Evolutionary conservation across 352 stramenopile genomes (phyloP).

Genomic region (Proteromonas lacertae): DNA sequence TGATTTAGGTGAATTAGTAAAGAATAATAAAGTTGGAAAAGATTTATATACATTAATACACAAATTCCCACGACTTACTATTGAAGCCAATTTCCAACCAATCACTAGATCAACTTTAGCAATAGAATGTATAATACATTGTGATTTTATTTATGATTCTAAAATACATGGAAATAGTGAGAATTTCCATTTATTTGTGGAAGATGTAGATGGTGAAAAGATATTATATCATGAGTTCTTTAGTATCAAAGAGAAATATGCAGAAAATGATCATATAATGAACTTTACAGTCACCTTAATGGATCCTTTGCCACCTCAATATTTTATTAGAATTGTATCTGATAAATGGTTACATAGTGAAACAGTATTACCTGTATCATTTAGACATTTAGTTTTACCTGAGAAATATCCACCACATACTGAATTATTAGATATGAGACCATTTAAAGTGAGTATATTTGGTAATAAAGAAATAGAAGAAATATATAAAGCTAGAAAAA

Average conservation of each 20-base stretch:
- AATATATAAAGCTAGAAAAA: constrained; percentile 7
- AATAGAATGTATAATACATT: constrained; percentile 68
- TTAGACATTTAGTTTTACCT: constrained; percentile 91
- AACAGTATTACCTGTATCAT: constrained; percentile 72
- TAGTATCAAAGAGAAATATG: constrained; percentile 21
- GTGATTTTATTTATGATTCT: constrained; percentile 88
- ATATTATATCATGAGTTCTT: constrained; percentile 92
- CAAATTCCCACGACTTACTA: constrained; percentile 81
- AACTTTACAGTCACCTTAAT: constrained; percentile 86
- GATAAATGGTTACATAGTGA: constrained; percentile 93
- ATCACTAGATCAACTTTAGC: constrained; percentile 80
- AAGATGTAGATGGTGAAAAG: constrained; percentile 87
- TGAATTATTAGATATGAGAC: constrained; percentile 85
- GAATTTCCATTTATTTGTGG: constrained; percentile 86
- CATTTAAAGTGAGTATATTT: constrained; percentile 50
- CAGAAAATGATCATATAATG: constrained; percentile 29
- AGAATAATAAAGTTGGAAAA: constrained; percentile 86
- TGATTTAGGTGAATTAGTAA: constrained; percentile 84
- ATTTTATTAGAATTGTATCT: constrained; percentile 88
- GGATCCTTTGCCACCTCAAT: constrained; percentile 79
- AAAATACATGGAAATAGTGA: constrained; percentile 65
- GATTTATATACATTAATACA: constrained; percentile 87
- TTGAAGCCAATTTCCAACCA: constrained; percentile 78
- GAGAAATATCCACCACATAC: constrained; percentile 82
- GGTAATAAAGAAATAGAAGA: constrained; percentile 17